Percentiles rank a stretch among this genome's conserved stretches.
Conservation (phyloP, 139 green algal species). For the Micractinium sp. region DNA sequence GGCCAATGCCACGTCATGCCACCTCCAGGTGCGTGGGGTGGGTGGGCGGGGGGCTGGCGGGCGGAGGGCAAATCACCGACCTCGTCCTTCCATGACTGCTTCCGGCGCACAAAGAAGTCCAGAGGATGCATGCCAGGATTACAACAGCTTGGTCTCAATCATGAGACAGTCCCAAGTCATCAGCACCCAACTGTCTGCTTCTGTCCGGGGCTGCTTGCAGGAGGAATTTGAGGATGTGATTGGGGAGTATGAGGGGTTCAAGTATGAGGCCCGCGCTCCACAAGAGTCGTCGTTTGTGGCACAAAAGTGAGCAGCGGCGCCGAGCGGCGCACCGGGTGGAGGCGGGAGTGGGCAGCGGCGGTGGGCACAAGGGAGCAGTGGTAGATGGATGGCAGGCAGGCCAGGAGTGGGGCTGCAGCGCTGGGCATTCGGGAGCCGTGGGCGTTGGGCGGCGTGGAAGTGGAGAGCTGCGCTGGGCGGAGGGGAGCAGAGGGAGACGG, state of each 20-base stretch:
- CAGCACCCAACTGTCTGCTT: background rate
- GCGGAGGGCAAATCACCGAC: background rate
- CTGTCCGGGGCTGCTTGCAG: background rate
- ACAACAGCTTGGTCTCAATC: too few relatives aligned
- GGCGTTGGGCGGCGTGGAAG: too few relatives aligned
- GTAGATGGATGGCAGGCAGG: background rate
- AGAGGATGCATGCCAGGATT: too few relatives aligned
- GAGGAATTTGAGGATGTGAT: slow-evolving; percentile 27
- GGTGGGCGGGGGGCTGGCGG: background rate
- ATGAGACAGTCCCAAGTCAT: too few relatives aligned
- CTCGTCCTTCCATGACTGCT: too few relatives aligned
- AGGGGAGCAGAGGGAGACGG: too few relatives aligned
- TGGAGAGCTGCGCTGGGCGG: too few relatives aligned
- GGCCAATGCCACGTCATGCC: slow-evolving; percentile 32
- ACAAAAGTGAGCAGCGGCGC: slow-evolving; percentile 17
- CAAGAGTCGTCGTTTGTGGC: slow-evolving; percentile 11
- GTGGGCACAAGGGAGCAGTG: background rate
- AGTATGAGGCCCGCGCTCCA: slow-evolving; percentile 4
- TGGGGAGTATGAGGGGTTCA: background rate
- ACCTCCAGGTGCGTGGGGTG: slow-evolving; percentile 8
- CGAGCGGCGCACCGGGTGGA: too few relatives aligned
- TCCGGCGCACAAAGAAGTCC: too few relatives aligned
- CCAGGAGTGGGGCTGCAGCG: too few relatives aligned
- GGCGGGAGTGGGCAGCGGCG: background rate
- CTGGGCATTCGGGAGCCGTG: too few relatives aligned